phyloP scores from a whole-genome alignment of 2,329 filamentous ascomycete genomes.

The Leptoxyphium fumago region DNA sequence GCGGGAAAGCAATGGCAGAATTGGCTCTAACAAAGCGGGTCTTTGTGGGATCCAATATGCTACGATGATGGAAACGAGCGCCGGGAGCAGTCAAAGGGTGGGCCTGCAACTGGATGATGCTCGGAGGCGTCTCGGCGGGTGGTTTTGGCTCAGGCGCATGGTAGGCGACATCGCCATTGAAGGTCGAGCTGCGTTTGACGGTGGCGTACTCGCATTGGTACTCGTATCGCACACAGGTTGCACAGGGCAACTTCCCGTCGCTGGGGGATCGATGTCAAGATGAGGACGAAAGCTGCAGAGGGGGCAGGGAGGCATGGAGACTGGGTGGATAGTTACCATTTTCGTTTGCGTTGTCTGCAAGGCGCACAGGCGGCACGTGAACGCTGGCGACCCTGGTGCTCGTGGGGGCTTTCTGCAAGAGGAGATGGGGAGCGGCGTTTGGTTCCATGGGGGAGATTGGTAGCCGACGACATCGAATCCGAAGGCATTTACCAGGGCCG shows the following conservation, averaged over 20 bases:
- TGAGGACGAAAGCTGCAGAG: not conserved
- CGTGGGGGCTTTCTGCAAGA: not conserved
- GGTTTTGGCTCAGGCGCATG: slow-evolving; percentile 6
- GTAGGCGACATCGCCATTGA: slow-evolving; percentile 10
- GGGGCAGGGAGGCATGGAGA: not conserved
- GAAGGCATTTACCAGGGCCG: too few relatives aligned
- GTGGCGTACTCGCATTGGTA: slow-evolving; percentile 20
- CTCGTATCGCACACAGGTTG: slow-evolving; percentile 21
- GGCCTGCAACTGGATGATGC: slow-evolving; percentile 18
- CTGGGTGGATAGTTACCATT: slow-evolving; percentile 9
- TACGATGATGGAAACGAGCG: slow-evolving; percentile 21
- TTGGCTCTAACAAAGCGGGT: slow-evolving; percentile 21
- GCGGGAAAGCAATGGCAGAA: slow-evolving; percentile 39
- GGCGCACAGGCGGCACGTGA: slow-evolving; percentile 21
- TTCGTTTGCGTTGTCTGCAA: slow-evolving; percentile 16
- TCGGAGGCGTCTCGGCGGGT: slow-evolving; percentile 6
- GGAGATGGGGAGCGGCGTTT: not conserved
- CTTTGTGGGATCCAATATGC: slow-evolving; percentile 21
- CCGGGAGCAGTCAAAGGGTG: slow-evolving; percentile 21
- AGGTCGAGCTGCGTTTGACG: slow-evolving; percentile 13
- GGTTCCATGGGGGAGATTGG: not conserved
- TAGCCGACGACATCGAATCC: not conserved
- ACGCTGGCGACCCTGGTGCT: slow-evolving; percentile 14
- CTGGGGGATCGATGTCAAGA: slow-evolving; percentile 3
- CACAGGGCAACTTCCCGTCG: slow-evolving; percentile 19